Conservation (phyloP, 208 protist genomes). For the Wallacemonas sp. region DNA sequence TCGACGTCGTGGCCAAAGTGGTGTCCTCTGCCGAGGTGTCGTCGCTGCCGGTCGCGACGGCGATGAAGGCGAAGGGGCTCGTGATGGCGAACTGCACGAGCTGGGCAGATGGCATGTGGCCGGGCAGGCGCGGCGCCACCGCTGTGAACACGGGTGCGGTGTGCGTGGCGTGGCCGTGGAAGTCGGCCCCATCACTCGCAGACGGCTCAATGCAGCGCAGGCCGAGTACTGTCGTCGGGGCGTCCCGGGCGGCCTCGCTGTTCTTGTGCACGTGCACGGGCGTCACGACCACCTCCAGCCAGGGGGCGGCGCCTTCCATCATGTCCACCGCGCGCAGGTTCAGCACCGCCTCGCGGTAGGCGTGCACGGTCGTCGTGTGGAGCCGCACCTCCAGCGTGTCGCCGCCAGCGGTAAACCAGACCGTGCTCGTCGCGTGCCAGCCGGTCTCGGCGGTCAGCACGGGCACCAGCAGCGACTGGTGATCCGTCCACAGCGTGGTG, state of each 20-base stretch:
- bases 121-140: neutral
- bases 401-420: conserved; percentile 26
- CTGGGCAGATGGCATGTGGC: neutral
- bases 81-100: conserved; percentile 1
- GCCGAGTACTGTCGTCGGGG: neutral
- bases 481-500: conserved; percentile 30
- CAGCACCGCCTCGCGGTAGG: conserved; percentile 51
- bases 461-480: conserved; percentile 7
- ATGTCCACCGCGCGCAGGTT: conserved; percentile 36
- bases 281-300: conserved; percentile 19
- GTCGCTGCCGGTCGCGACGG: neutral
- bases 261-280: neutral
- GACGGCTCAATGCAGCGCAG: conserved; percentile 4
- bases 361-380: conserved; percentile 38
- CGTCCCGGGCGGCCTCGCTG: neutral
- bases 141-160: neutral
- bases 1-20: too few species aligned
- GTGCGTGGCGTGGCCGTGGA: neutral
- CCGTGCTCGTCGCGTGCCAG: conserved; percentile 17
- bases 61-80: neutral
- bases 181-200: too few species aligned
- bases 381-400: conserved; percentile 34
- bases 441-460: neutral
- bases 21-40: neutral
- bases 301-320: conserved; percentile 11